Percentiles rank a stretch among this genome's conserved stretches.
phyloP scores from a whole-genome alignment of 331 rosid species.

The Rhamnella rubrinervis region DNA sequence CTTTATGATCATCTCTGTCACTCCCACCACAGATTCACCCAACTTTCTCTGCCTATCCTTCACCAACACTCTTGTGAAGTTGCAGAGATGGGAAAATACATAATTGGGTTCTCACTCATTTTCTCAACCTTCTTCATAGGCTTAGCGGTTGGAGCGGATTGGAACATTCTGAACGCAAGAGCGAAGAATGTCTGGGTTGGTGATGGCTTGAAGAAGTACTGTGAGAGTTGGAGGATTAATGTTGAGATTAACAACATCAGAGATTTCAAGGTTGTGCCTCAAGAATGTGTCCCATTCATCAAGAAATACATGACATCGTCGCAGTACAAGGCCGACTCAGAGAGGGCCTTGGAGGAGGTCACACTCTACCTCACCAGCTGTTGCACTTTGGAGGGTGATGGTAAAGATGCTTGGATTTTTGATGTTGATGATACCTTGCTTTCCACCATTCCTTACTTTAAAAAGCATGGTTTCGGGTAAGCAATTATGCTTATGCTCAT shows the following conservation, averaged over 20 bases:
- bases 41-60: not conserved
- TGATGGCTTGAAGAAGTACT: constrained; percentile 50
- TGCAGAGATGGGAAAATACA: constrained; percentile 42
- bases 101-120: constrained; percentile 23
- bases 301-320: constrained; percentile 57
- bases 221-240: constrained; percentile 70
- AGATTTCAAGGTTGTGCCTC: constrained; percentile 53
- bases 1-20: constrained; percentile 6
- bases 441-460: constrained; percentile 66
- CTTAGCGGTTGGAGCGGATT: constrained; percentile 39
- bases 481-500: constrained; percentile 3
- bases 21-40: not conserved
- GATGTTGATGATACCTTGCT: constrained; percentile 65
- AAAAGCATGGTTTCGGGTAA: constrained; percentile 56
- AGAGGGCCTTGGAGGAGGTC: constrained; percentile 57
- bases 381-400: constrained; percentile 52
- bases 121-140: constrained; percentile 30
- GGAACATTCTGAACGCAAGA: constrained; percentile 51
- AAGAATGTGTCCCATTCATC: constrained; percentile 54
- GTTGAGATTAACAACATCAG: constrained; percentile 38
- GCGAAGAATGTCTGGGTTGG: constrained; percentile 10
- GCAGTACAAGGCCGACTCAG: constrained; percentile 52
- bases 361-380: constrained; percentile 43
- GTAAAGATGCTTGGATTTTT: constrained; percentile 65
- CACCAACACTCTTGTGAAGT: not conserved